Evolutionary conservation across 805 yeast genomes (phyloP).

Genomic region (Kluyveromyces siamensis): DNA sequence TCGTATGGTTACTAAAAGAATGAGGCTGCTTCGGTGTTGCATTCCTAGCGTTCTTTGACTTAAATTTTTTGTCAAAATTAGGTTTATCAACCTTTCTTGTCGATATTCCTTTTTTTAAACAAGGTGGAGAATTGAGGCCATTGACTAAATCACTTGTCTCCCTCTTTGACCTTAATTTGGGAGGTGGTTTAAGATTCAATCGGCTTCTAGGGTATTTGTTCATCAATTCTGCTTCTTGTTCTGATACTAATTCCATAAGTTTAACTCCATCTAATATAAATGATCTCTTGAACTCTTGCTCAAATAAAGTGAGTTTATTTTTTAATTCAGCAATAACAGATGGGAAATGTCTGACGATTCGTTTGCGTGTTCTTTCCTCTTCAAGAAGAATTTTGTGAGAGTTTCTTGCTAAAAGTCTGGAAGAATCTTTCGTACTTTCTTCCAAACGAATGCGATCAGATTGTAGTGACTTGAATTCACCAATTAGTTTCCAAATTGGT

Average conservation of each 20-base stretch:
- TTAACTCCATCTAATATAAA: constrained; percentile 25
- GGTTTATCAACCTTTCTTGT: background rate
- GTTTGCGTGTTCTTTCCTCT: constrained; percentile 71
- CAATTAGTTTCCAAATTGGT: constrained; percentile 48
- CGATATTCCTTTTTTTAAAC: background rate
- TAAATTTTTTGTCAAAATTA: background rate
- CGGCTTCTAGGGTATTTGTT: constrained; percentile 28
- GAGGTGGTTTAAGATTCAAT: constrained; percentile 7
- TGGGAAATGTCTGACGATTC: constrained; percentile 62
- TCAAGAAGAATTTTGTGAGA: constrained; percentile 69
- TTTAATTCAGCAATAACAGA: constrained; percentile 45
- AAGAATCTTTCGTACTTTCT: constrained; percentile 69
- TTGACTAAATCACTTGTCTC: background rate
- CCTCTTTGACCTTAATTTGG: background rate
- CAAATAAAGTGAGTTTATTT: constrained; percentile 39
- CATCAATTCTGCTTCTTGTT: constrained; percentile 26
- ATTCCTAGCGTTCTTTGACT: background rate
- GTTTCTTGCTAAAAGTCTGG: constrained; percentile 64
- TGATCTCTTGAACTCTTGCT: constrained; percentile 31
- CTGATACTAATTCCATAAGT: constrained; percentile 20
- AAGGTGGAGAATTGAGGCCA: background rate
- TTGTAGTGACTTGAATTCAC: constrained; percentile 45
- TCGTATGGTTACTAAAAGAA: background rate
- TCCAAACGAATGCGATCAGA: constrained; percentile 54
- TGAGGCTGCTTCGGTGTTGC: background rate